A percentile compares a stretch with the other conserved stretches of the same genome.
These are phyloP conservation scores for Drechslerella stenobrocha DNA, from an alignment of 2,329 filamentous ascomycete genomes.

Conservation along the genomic window DNA sequence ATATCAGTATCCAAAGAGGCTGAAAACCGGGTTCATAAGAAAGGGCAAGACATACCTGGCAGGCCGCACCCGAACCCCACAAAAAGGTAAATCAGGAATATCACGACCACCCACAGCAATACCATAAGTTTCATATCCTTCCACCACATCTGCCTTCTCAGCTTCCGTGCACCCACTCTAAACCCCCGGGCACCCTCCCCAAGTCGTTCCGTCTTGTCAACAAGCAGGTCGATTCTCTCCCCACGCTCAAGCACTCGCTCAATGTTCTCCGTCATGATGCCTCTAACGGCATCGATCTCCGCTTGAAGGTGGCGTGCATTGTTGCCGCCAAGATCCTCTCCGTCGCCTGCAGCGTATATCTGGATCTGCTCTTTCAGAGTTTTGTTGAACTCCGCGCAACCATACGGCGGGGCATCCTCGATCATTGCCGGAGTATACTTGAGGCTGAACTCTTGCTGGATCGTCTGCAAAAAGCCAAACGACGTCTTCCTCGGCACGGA, in stretches of 20 bases:
- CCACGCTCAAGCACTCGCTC: constrained; percentile 85
- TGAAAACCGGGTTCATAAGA: too few species aligned
- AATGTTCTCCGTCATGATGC: constrained; percentile 95
- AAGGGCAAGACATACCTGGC: constrained; percentile 58
- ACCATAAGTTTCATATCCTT: constrained; percentile 70
- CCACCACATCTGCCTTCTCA: constrained; percentile 90
- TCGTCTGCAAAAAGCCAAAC: constrained; percentile 88
- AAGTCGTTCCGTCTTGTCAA: constrained; percentile 93
- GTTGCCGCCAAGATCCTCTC: constrained; percentile 74
- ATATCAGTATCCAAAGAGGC: too few species aligned
- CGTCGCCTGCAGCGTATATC: constrained; percentile 51
- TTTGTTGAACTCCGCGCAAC: constrained; percentile 82
- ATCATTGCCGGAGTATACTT: constrained; percentile 68
- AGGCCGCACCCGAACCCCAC: constrained; percentile 73
- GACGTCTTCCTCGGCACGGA: constrained; percentile 82
- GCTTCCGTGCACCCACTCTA: constrained; percentile 77
- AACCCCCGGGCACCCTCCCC: constrained; percentile 90
- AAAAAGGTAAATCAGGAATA: constrained; percentile 72
- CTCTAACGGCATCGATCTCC: constrained; percentile 88
- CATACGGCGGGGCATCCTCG: constrained; percentile 78
- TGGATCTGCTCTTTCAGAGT: constrained; percentile 51
- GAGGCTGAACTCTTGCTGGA: constrained; percentile 81
- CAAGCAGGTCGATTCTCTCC: constrained; percentile 87
- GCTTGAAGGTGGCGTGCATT: constrained; percentile 76
- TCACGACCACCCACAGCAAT: constrained; percentile 69